Evolutionary conservation across 106 monocot genomes (phyloP), one percentile per base, ranked within the genome.

Genomic region (Allium fistulosum): DNA sequence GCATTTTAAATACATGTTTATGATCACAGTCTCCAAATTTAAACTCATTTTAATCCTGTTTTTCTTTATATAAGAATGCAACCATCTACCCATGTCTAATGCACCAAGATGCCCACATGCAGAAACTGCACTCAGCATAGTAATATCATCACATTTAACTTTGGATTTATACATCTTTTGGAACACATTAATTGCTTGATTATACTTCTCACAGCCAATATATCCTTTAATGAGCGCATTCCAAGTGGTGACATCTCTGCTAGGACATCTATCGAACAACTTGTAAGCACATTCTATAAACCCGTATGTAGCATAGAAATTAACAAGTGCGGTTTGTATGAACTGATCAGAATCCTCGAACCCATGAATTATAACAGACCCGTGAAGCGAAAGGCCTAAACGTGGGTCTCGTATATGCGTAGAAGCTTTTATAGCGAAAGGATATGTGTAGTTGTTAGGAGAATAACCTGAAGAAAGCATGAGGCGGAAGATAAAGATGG

Each of bases 371-470:
- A 85, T 53, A 57, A 90, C 17, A 11, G 78, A 64, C 16, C 66
- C 90, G 22, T 90, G 85, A 69, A 90, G 46, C 49, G 75, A 51
- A 10, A 74, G 66, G 12, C 83, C 90, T 10, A 77, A 3, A 14
- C 64, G 61, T 7, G 45, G 70, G 65, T 78, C 78, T 0, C 15
- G 5, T 6, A 83, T 26, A 47, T 61, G 70, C 37, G 83, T 9
- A 71, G 67, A 83, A 51, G 86, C 83, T 48, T 78, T 83, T 65
- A 86, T 83, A 46, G 79, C 48, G 22, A 86, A 86, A 4, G 90
- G 83, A 78, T 46, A 90, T 48, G 86, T 86, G 78, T 90, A 83
- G 51, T 86, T 86, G 74, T 90, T 86, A 16, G 90, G 90, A 11
- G 9, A 49, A 65, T 49, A 72, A 71, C 1, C 53, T 9, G 18